Evolutionary conservation across 2,329 filamentous ascomycete genomes (phyloP), one percentile per base, ranked within the genome.

Genomic region (Parastagonospora nodorum): DNA sequence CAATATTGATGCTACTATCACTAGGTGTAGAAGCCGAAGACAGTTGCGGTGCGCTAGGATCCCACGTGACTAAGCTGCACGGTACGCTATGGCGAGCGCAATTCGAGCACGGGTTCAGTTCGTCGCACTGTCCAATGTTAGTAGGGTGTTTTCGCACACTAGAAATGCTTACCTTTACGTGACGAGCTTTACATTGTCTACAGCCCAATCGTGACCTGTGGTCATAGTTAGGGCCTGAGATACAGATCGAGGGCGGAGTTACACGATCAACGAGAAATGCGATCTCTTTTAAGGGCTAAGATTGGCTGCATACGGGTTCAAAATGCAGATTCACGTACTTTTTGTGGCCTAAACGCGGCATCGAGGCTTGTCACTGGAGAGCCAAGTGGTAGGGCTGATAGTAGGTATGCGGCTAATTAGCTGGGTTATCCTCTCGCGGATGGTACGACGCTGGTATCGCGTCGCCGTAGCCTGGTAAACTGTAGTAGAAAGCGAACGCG

Each of bases 261-360:
- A 5, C 8, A 12, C 28, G 36, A 28, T 24, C n/a, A 42, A 37
- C 16, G 30, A 45, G 28, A 29, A 16, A 29, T n/a, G n/a, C n/a
- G 35, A 45, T 50, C 40, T 45, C 35, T 33, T 38, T 11, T 14
- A 45, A 15, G 33, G 41, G 16, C 37, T 30, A 38, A 43, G 33
- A 51, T 40, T 51, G 50, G 42, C 28, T 14, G 38, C 12, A 45
- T 37, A 50, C 24, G 33, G 35, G 30, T 43, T 50, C 51, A 31
- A 28, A 15, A 42, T 58, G 61, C 15, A 24, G 10, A 24, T 37
- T 30, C 28, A 63, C 56, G 33, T 64, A 71, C 63, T 73, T 74
- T 46, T 73, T 74, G 50, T 74, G 71, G 28, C 69, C 71, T 45
- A 73, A 51, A 41, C 71, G 66, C 37, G 71, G 68, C 70, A 73